Evolutionary conservation across 169 alveolate species (phyloP).

Genomic region (Eimeria sp.): DNA sequence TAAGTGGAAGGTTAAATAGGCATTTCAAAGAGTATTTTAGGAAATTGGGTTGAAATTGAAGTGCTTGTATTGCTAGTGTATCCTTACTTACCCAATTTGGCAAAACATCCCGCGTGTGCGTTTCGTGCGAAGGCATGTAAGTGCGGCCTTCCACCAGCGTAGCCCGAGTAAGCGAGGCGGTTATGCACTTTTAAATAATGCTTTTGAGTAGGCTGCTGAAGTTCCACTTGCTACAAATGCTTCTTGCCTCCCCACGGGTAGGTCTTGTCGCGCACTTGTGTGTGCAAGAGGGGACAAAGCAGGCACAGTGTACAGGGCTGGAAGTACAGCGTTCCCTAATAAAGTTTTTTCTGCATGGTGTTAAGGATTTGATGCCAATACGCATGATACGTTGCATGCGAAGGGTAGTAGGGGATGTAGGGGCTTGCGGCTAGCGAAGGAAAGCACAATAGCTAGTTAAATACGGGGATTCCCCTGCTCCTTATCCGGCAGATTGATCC

Average conservation of each 20-base stretch:
- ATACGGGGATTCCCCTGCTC: too few relatives aligned
- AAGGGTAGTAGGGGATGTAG: too few relatives aligned
- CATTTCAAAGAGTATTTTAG: not conserved
- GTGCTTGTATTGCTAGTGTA: not conserved
- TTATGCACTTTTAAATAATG: not conserved
- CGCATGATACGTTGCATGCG: too few relatives aligned
- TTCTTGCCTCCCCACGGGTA: not conserved
- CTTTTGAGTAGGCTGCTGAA: not conserved
- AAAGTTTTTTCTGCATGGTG: not conserved
- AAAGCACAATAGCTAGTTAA: too few relatives aligned
- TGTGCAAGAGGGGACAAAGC: not conserved
- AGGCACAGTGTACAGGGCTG: not conserved
- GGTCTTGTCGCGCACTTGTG: not conserved
- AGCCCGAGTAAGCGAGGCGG: not conserved
- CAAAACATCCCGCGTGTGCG: slow-evolving; percentile 13
- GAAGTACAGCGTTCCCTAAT: not conserved
- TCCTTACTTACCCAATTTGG: not conserved
- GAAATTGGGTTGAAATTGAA: not conserved
- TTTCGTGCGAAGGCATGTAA: not conserved
- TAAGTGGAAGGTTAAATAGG: not conserved
- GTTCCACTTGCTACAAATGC: not conserved
- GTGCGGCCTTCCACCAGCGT: slow-evolving; percentile 12
- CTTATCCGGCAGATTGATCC: too few relatives aligned
- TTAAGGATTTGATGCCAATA: not conserved
- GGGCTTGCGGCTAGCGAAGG: too few relatives aligned